A percentile compares a stretch with the other conserved stretches of the same genome.
Conservation (phyloP, 306 rosid genomes). For the Morella rubra region DNA sequence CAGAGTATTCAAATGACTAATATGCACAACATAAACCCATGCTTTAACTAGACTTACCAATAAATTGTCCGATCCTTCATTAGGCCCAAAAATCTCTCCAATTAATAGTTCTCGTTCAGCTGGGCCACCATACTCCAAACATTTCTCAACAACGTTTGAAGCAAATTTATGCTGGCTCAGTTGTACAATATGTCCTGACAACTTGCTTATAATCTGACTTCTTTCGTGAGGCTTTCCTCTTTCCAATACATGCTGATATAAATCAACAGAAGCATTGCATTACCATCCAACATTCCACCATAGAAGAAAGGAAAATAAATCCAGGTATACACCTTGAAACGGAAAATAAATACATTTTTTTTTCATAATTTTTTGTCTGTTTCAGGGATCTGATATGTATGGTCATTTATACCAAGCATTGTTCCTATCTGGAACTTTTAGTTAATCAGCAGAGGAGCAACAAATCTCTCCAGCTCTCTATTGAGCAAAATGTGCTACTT, state of each 20-base stretch:
- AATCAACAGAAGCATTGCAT: conserved; percentile 18
- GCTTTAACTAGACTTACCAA: conserved; percentile 31
- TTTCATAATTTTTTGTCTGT: background rate
- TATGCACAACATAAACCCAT: background rate
- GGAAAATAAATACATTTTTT: background rate
- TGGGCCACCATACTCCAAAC: conserved; percentile 41
- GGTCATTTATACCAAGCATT: background rate
- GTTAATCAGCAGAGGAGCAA: background rate
- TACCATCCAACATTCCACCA: conserved; percentile 12
- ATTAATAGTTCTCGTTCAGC: conserved; percentile 36
- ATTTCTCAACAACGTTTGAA: conserved; percentile 49
- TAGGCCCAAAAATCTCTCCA: conserved; percentile 37
- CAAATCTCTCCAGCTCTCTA: background rate
- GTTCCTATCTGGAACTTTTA: background rate
- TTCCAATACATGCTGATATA: conserved; percentile 75
- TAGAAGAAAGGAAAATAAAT: background rate
- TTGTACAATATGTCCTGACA: conserved; percentile 58
- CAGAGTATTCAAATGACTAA: background rate
- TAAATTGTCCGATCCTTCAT: conserved; percentile 45
- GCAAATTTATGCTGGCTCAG: conserved; percentile 67
- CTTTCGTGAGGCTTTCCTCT: conserved; percentile 68
- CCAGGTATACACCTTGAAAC: background rate
- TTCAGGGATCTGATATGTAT: background rate
- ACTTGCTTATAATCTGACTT: conserved; percentile 64
- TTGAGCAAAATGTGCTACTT: background rate